Evolutionary conservation across 2,329 filamentous ascomycete genomes (phyloP).

Genomic region (Magnaporthiopsis rhizophila): DNA sequence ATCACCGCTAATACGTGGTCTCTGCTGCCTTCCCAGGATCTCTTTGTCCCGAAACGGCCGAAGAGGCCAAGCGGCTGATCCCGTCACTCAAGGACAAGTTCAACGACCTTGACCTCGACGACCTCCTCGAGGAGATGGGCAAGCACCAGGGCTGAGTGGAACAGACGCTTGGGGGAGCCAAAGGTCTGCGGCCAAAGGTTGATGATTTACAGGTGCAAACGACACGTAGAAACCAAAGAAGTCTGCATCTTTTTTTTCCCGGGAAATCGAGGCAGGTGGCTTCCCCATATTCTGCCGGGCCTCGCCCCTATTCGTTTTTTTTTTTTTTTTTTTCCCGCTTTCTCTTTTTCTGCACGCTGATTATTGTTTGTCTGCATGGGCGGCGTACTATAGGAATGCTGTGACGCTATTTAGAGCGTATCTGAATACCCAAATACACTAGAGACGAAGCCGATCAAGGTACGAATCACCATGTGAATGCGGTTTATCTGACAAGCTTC

Average conservation of each 20-base stretch:
- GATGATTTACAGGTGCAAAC: not conserved
- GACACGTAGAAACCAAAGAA: constrained; percentile 6
- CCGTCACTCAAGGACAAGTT: constrained; percentile 87
- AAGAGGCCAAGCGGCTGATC: constrained; percentile 94
- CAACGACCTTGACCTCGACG: constrained; percentile 77
- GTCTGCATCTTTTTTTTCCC: not conserved
- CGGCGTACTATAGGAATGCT: constrained; percentile 5
- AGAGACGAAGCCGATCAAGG: not conserved
- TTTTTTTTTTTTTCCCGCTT: constrained; percentile 1
- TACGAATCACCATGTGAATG: not conserved
- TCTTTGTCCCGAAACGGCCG: constrained; percentile 82
- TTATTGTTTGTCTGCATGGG: constrained; percentile 8
- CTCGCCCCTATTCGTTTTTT: not conserved
- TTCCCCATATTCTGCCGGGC: not conserved
- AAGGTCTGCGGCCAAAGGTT: not conserved
- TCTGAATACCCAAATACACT: not conserved
- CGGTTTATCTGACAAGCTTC: too few species aligned
- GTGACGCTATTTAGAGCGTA: not conserved
- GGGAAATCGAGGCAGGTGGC: not conserved
- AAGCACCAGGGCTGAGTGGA: constrained; percentile 51
- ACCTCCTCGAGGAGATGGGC: constrained; percentile 82
- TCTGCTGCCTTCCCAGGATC: constrained; percentile 50
- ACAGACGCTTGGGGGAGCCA: not conserved
- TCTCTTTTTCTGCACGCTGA: not conserved
- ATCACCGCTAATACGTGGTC: constrained; percentile 33